These are phyloP conservation scores for Drechslera avenae DNA, from an alignment of 2,329 filamentous ascomycete species.

Conservation along the genomic window DNA sequence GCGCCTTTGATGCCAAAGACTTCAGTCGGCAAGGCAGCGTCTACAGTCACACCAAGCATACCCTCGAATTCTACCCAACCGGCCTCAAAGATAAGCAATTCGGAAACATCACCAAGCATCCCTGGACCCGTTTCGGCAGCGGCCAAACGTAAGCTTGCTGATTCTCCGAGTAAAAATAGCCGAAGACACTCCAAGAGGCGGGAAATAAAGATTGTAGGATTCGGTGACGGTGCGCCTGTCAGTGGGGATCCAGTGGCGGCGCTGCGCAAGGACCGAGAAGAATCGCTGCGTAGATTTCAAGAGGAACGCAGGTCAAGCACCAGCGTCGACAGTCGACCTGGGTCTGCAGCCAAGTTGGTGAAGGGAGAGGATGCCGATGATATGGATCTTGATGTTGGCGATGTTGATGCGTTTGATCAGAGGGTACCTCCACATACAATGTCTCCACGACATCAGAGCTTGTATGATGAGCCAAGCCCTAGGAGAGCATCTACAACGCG, in stretches of 20 bases:
- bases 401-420: background rate
- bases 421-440: slow-evolving; percentile 3
- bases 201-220: slow-evolving; percentile 30
- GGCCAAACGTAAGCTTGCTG: slow-evolving; percentile 31
- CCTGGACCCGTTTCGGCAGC: slow-evolving; percentile 1
- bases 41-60: background rate
- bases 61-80: background rate
- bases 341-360: background rate
- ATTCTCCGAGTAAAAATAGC: slow-evolving; percentile 24
- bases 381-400: slow-evolving; percentile 12
- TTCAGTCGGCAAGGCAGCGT: background rate
- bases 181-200: slow-evolving; percentile 28
- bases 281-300: slow-evolving; percentile 19
- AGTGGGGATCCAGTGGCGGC: slow-evolving; percentile 3
- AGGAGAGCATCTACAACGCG: background rate
- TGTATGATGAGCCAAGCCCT: slow-evolving; percentile 23
- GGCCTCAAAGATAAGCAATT: background rate
- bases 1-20: background rate
- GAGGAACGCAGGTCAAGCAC: slow-evolving; percentile 21
- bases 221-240: slow-evolving; percentile 12
- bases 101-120: background rate
- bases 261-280: slow-evolving; percentile 18
- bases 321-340: slow-evolving; percentile 14
- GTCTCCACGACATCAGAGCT: slow-evolving; percentile 28
- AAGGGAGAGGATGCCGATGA: slow-evolving; percentile 5